Evolutionary conservation across 1,139 yeast species (phyloP), one percentile per base, ranked within the genome.

Genomic region (Diutina catenulata): DNA sequence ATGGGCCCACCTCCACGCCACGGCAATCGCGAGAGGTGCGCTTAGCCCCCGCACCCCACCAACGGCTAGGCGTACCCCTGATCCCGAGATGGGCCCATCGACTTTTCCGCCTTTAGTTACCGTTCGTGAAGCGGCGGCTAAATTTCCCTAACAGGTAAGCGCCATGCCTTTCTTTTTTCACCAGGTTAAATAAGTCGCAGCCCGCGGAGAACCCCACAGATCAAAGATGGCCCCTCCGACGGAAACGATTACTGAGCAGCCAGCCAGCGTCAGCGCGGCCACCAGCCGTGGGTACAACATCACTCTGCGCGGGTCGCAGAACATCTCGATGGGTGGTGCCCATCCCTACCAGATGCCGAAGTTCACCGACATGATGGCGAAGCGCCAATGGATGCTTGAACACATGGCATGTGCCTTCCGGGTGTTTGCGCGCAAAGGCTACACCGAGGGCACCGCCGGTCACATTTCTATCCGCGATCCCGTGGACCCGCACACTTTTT

Each of bases 351-450:
- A 60, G 25, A 50, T 67, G 22, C 87, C 88, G 5, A 48, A 50
- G 36, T 77, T 79, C 51, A 42, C 49, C 16, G 74, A 73, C 49
- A 67, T 67, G 39, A 47, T 57, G 28, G 67, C 64, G 37, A 68
- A 80, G 51, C 64, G 88, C 41, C 59, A 68, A 51, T 79, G 81
- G 80, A 60, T 74, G 47, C 60, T 74, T 41, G 74, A 81, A 52
- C 93, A 82, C 49, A 72, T 80, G 78, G 94, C 94, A 2, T 88
- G 77, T 14, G 88, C 88, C 1, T 83, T 82, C 59, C 67, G 94
- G 42, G 74, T 79, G 2, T 80, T 82, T 55, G 83, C 83, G 6
- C 68, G 91, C 47, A 73, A 71, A 46, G 84, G 83, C 10, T 82
- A 62, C 55, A 65, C 76, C n/a, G 84, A 80, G 54, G 94, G 94